phyloP scores from a whole-genome alignment of 129 eudicot genomes.

The Kitagawia praeruptora region DNA sequence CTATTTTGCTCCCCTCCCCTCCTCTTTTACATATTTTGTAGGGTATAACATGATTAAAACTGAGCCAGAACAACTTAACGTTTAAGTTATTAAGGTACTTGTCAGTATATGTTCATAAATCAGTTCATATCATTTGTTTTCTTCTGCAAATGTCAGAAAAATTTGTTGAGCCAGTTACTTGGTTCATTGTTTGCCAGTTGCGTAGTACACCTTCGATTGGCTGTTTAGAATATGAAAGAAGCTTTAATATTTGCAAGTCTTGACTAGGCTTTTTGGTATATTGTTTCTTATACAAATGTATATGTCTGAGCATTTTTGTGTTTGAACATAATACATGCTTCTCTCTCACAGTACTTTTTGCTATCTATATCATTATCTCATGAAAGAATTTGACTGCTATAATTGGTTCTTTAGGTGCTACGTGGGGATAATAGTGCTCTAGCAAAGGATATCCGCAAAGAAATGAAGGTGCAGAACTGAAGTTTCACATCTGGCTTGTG shows the following conservation, averaged over 20 bases:
- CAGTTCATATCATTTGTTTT: neutral
- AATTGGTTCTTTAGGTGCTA: conserved; percentile 50
- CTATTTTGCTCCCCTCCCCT: neutral
- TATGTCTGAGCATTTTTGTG: neutral
- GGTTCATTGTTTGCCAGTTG: neutral
- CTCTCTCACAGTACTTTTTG: neutral
- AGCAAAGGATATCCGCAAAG: conserved; percentile 97
- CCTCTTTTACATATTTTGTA: neutral
- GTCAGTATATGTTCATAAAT: neutral
- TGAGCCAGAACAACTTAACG: neutral
- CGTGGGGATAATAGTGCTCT: conserved; percentile 96
- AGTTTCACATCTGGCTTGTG: conserved; percentile 3
- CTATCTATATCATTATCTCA: neutral
- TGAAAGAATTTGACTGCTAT: neutral
- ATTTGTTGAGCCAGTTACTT: neutral
- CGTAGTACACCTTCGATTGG: neutral
- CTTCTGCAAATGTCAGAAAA: neutral
- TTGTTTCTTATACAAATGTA: neutral
- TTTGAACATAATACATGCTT: neutral
- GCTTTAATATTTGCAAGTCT: neutral
- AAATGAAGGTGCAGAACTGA: conserved; percentile 61
- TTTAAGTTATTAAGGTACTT: neutral
- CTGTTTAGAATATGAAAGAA: neutral
- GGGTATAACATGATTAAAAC: neutral
- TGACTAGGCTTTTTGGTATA: neutral